Conservation (phyloP, 495 filamentous ascomycete species). For the Chaetomidium leptoderma region DNA sequence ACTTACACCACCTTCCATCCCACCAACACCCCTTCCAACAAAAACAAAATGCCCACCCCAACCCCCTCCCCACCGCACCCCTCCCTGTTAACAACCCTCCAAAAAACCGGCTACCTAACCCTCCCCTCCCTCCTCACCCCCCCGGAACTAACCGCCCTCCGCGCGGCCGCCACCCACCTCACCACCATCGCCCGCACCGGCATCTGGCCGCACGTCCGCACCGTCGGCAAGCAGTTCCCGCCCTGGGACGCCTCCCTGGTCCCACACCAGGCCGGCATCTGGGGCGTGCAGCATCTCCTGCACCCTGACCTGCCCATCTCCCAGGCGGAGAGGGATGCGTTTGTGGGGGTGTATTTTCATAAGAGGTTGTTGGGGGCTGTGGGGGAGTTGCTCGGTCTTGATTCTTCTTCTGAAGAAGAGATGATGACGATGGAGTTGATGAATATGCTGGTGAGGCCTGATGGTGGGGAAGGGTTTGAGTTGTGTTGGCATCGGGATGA, state of each 20-base stretch:
- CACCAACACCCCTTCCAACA: not conserved
- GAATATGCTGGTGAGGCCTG: constrained; percentile 69
- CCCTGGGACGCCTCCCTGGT: constrained; percentile 56
- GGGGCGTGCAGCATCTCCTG: constrained; percentile 80
- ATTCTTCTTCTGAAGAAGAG: not conserved
- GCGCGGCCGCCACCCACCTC: constrained; percentile 48
- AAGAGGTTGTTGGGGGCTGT: constrained; percentile 52
- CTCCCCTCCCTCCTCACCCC: constrained; percentile 35
- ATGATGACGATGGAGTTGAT: constrained; percentile 72
- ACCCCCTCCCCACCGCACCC: constrained; percentile 29
- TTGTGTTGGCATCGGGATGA: constrained; percentile 79
- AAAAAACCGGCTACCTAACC: constrained; percentile 40
- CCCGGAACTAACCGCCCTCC: constrained; percentile 42
- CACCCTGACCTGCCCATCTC: constrained; percentile 55
- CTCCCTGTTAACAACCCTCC: too few species aligned
- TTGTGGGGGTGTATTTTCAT: constrained; percentile 64
- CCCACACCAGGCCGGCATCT: constrained; percentile 56
- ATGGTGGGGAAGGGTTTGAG: constrained; percentile 42
- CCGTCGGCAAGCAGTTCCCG: constrained; percentile 80
- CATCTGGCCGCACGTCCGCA: constrained; percentile 72
- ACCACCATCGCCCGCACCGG: constrained; percentile 57
- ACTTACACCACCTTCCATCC: not conserved
- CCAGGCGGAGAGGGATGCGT: constrained; percentile 44
- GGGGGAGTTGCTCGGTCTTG: constrained; percentile 46
- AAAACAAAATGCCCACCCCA: not conserved